Percentiles rank a stretch among this genome's conserved stretches.
Conservation (phyloP, 1,284 basidiomycete species). For the Heterobasidion annosum region DNA sequence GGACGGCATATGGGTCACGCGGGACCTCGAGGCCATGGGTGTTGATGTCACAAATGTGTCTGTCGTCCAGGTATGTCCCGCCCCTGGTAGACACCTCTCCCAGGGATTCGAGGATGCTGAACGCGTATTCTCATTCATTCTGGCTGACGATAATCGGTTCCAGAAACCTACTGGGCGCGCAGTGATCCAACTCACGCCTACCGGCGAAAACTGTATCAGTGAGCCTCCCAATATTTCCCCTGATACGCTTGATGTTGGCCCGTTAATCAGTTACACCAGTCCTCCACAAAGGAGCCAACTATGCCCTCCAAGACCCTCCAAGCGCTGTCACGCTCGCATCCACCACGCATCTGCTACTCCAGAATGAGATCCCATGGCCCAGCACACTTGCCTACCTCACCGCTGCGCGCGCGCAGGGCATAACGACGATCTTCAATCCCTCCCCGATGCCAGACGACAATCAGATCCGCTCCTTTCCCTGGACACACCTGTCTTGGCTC, state of each 20-base stretch:
- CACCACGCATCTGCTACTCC: conserved; percentile 39
- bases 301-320: conserved; percentile 22
- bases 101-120: neutral
- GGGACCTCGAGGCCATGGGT: conserved; percentile 26
- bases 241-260: no score
- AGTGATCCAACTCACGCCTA: conserved; percentile 43
- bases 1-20: conserved; percentile 38
- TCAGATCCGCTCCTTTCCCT: conserved; percentile 32
- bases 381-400: conserved; percentile 31
- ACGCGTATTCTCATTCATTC: neutral
- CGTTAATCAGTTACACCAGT: conserved; percentile 22
- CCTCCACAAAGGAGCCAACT: conserved; percentile 48
- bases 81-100: neutral
- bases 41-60: conserved; percentile 29
- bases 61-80: conserved; percentile 27
- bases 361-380: conserved; percentile 44
- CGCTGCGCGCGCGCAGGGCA: conserved; percentile 8
- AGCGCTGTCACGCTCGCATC: conserved; percentile 10
- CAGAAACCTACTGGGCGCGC: conserved; percentile 47
- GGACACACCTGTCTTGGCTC: conserved; percentile 41
- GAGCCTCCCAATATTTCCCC: neutral
- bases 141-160: neutral
- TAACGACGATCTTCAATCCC: conserved; percentile 40
- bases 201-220: conserved; percentile 55
- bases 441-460: conserved; percentile 36